phyloP scores from a whole-genome alignment of 2,329 filamentous ascomycete species.

The Aureobasidium sp. region DNA sequence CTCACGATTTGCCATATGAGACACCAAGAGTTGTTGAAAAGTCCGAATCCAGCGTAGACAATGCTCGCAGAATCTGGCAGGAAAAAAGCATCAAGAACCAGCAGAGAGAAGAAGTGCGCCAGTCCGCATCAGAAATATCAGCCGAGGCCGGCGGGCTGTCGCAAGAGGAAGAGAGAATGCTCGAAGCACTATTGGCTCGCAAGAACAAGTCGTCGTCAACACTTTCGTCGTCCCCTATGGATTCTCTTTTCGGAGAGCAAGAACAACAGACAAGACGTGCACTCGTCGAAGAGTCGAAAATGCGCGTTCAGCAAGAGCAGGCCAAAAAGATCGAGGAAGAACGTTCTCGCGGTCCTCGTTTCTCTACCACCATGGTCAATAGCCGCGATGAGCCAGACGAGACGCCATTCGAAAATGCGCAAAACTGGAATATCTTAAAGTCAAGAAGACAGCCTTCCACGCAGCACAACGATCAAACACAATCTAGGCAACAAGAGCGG shows the following conservation, averaged over 20 bases:
- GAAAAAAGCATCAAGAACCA: no score
- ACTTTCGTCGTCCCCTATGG: neutral
- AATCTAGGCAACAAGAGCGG: neutral
- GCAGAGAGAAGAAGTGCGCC: neutral
- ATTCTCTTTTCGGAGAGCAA: neutral
- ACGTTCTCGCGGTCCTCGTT: neutral
- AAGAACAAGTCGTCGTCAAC: neutral
- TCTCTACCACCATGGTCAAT: neutral
- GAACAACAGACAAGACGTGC: neutral
- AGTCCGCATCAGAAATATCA: neutral
- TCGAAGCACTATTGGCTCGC: conserved; percentile 7
- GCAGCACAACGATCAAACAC: neutral
- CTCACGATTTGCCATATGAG: neutral
- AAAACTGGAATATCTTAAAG: conserved; percentile 16
- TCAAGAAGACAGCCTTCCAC: neutral
- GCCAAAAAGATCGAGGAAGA: neutral
- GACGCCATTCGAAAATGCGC: conserved; percentile 14
- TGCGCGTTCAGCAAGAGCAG: neutral
- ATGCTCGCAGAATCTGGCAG: neutral
- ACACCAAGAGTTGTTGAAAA: neutral
- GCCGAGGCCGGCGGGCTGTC: neutral
- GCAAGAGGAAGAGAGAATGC: conserved; percentile 12
- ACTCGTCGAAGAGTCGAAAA: neutral
- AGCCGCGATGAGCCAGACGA: neutral
- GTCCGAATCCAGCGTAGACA: neutral